A percentile compares a stretch with the other conserved stretches of the same genome.
Evolutionary conservation across 805 yeast species (phyloP).

Genomic region (Scheffersomyces amazonensis): DNA sequence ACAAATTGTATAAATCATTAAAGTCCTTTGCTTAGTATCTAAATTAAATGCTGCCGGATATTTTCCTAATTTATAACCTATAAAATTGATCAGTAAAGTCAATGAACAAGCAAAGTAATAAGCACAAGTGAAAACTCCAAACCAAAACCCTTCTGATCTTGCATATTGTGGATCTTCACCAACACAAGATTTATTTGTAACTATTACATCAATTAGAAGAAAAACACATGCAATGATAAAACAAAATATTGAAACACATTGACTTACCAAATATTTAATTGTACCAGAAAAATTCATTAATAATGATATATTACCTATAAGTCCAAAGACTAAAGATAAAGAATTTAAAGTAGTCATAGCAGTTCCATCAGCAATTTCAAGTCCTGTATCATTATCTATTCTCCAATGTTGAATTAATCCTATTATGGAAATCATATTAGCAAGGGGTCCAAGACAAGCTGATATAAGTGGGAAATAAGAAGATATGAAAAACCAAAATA

Average conservation of each 20-base stretch:
- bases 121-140: slow-evolving; percentile 62
- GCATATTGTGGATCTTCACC: slow-evolving; percentile 10
- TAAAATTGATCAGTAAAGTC: slow-evolving; percentile 52
- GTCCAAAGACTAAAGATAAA: slow-evolving; percentile 61
- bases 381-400: slow-evolving; percentile 17
- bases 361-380: slow-evolving; percentile 28
- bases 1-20: slow-evolving; percentile 69
- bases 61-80: slow-evolving; percentile 56
- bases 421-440: slow-evolving; percentile 69
- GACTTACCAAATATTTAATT: slow-evolving; percentile 59
- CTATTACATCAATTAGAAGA: slow-evolving; percentile 47
- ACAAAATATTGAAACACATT: slow-evolving; percentile 56
- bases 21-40: slow-evolving; percentile 61
- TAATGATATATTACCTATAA: slow-evolving; percentile 65
- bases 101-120: slow-evolving; percentile 59
- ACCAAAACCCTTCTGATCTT: slow-evolving; percentile 72
- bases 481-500: slow-evolving; percentile 64
- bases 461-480: slow-evolving; percentile 72
- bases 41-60: slow-evolving; percentile 74
- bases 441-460: slow-evolving; percentile 76
- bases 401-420: slow-evolving; percentile 75
- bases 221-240: slow-evolving; percentile 62
- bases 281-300: slow-evolving; percentile 65
- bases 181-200: slow-evolving; percentile 24
- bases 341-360: slow-evolving; percentile 58